Conservation (phyloP, 1,284 basidiomycete genomes). For the Irpex lacteus region DNA sequence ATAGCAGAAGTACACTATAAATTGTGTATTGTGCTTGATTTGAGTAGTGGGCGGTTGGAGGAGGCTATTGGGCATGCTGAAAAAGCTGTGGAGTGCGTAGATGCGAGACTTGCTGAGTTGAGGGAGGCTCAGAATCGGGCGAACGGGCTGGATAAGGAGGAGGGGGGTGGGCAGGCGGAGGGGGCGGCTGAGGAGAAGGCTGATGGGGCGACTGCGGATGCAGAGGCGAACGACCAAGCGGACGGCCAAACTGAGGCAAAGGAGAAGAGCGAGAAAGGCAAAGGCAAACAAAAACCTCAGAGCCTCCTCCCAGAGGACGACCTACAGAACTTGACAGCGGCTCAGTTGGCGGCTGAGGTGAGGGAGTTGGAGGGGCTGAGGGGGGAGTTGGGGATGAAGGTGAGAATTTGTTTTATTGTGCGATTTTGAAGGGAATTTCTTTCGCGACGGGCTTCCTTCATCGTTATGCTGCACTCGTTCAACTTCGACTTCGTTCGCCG, state of each 20-base stretch:
- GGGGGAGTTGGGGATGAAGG: constrained; percentile 82
- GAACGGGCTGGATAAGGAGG: too few species aligned
- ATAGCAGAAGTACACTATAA: constrained; percentile 91
- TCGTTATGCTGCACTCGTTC: too few species aligned
- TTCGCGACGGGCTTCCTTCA: too few species aligned
- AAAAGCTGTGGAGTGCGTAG: constrained; percentile 73
- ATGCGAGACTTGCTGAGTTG: too few species aligned
- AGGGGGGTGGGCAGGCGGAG: too few species aligned
- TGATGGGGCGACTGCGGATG: too few species aligned
- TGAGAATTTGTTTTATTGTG: constrained; percentile 22
- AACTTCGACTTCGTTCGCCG: too few species aligned
- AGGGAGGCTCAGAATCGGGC: too few species aligned
- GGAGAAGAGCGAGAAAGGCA: constrained; percentile 35
- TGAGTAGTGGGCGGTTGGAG: constrained; percentile 76
- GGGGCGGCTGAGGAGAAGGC: too few species aligned
- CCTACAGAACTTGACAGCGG: constrained; percentile 58
- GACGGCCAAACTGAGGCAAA: constrained; percentile 30
- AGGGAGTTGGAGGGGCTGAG: constrained; percentile 76
- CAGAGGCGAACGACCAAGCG: too few species aligned
- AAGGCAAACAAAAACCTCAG: constrained; percentile 40
- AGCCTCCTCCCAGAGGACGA: constrained; percentile 41
- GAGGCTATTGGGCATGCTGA: constrained; percentile 80
- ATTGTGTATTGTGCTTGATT: constrained; percentile 84
- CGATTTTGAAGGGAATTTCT: too few species aligned
- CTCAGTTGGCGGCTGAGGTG: constrained; percentile 71